These are phyloP conservation scores for Massospora cicadina DNA, from an alignment of 371 early-diverging fungal species.

Conservation along the genomic window DNA sequence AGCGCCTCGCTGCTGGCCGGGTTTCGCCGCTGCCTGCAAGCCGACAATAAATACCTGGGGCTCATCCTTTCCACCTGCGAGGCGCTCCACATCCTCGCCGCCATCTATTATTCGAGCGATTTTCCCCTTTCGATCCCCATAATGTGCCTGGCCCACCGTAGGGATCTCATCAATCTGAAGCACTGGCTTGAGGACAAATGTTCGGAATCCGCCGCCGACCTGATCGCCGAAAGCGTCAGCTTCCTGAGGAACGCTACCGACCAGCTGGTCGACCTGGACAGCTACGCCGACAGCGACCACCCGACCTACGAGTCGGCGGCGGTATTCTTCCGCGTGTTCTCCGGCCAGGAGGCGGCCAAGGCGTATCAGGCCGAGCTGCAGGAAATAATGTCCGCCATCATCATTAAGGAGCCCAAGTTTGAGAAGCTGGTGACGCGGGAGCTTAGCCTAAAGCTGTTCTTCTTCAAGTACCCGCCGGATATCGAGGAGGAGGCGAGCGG, in stretches of 20 bases:
- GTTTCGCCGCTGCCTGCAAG: background rate
- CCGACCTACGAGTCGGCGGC: slow-evolving; percentile 7
- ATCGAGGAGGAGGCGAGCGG: slow-evolving; percentile 1
- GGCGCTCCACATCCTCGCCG: background rate
- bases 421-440: background rate
- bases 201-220: background rate
- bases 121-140: slow-evolving; percentile 3
- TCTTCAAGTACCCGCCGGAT: background rate
- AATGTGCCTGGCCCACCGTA: background rate
- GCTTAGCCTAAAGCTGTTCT: background rate
- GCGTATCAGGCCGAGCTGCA: background rate
- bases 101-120: slow-evolving; percentile 7
- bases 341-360: background rate
- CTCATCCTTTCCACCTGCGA: background rate
- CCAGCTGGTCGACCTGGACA: background rate
- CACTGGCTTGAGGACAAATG: slow-evolving; percentile 9
- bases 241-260: background rate
- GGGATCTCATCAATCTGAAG: background rate
- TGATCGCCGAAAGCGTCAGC: background rate
- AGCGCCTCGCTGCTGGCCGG: slow-evolving; percentile 6
- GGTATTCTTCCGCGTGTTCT: background rate
- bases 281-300: background rate
- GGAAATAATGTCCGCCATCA: background rate
- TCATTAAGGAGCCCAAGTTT: background rate
- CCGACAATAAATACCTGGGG: background rate